These are phyloP conservation scores for Lentinus brumalis DNA, from an alignment of 768 basidiomycete genomes.

Conservation along the genomic window DNA sequence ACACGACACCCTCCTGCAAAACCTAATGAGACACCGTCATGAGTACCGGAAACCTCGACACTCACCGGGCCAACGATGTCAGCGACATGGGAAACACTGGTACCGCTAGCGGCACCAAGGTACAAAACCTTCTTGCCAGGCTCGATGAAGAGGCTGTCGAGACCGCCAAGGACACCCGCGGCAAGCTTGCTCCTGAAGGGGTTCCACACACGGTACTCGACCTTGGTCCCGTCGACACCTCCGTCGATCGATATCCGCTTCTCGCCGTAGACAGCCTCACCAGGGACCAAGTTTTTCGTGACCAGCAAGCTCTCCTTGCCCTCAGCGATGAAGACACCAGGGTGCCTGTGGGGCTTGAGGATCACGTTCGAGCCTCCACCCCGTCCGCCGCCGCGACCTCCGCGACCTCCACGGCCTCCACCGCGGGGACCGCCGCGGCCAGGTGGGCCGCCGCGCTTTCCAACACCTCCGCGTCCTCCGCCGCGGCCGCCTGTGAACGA, in stretches of 20 bases:
- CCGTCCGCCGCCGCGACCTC: constrained; percentile 50
- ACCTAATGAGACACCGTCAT: constrained; percentile 10
- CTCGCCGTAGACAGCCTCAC: constrained; percentile 98
- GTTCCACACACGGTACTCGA: constrained; percentile 99
- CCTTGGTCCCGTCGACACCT: constrained; percentile 77
- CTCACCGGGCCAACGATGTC: constrained; percentile 96
- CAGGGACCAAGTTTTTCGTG: constrained; percentile 96
- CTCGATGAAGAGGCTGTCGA: constrained; percentile 90
- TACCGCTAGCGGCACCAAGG: constrained; percentile 96
- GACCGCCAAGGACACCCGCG: constrained; percentile 92
- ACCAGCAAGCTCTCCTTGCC: constrained; percentile 97
- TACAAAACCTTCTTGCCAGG: constrained; percentile 97
- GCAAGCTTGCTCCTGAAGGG: constrained; percentile 97
- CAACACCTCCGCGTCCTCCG: constrained; percentile 26
- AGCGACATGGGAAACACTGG: constrained; percentile 97
- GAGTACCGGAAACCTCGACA: constrained; percentile 16
- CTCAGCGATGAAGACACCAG: constrained; percentile 94
- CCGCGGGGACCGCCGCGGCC: constrained; percentile 37
- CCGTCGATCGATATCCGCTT: constrained; percentile 90
- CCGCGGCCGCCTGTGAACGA: background rate
- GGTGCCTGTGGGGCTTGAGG: constrained; percentile 93
- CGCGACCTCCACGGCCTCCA: constrained; percentile 35
- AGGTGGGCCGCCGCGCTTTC: constrained; percentile 26
- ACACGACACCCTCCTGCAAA: constrained; percentile 87
- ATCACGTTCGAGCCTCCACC: constrained; percentile 88